Evolutionary conservation across 192 early-diverging fungal genomes (phyloP).

Genomic region (Paraglomus occultum): DNA sequence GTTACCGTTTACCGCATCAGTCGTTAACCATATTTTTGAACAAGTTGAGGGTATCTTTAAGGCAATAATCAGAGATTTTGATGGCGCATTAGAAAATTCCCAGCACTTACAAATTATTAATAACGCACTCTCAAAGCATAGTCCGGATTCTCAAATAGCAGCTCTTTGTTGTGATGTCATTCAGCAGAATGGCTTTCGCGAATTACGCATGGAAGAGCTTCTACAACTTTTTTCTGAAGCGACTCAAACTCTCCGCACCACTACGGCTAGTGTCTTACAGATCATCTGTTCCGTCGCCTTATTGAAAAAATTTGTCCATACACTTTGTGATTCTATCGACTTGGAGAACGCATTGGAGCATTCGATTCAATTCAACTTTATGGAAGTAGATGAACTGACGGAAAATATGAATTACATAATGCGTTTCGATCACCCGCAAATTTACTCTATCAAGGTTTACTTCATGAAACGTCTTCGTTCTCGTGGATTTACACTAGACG

Average conservation of each 20-base stretch:
- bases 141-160: constrained; percentile 10
- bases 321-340: neutral
- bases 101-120: constrained; percentile 18
- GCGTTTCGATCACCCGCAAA: neutral
- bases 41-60: constrained; percentile 3
- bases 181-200: constrained; percentile 8
- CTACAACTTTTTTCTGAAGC: neutral
- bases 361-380: constrained; percentile 17
- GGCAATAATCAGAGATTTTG: neutral
- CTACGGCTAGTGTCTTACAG: neutral
- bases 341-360: neutral
- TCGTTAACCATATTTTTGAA: constrained; percentile 19
- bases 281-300: constrained; percentile 22
- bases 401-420: constrained; percentile 17
- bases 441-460: constrained; percentile 23
- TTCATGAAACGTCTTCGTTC: constrained; percentile 18
- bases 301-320: constrained; percentile 26
- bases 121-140: neutral
- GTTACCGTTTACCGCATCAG: constrained; percentile 19
- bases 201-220: neutral
- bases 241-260: neutral
- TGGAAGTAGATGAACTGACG: constrained; percentile 3
- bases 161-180: constrained; percentile 31
- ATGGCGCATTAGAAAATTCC: neutral
- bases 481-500: constrained; percentile 17